Evolutionary conservation across 805 yeast genomes (phyloP).

Genomic region (Myxozyma kluyveri): DNA sequence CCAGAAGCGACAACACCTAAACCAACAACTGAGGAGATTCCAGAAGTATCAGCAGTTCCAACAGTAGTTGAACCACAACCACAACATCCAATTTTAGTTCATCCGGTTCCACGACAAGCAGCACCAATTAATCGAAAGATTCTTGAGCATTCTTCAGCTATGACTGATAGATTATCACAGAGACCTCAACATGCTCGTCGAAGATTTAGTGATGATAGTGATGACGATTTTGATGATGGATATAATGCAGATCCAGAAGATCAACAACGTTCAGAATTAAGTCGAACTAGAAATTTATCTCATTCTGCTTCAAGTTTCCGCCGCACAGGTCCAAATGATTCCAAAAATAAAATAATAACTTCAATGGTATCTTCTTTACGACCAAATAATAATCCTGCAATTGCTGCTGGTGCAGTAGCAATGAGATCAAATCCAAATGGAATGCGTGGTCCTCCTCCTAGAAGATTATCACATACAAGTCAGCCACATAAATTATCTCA

Average conservation of each 20-base stretch:
- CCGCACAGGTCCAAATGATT: constrained; percentile 2
- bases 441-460: too few species aligned
- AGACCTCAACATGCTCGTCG: neutral
- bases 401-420: too few species aligned
- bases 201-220: neutral
- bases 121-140: neutral
- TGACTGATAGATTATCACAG: too few species aligned
- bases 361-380: too few species aligned
- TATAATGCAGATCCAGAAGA: neutral
- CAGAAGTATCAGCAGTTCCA: neutral
- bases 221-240: neutral
- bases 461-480: too few species aligned
- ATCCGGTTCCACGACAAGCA: constrained; percentile 15
- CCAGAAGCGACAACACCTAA: constrained; percentile 47
- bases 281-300: neutral
- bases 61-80: constrained; percentile 9
- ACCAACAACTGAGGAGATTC: neutral
- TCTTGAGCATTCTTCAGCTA: neutral
- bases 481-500: too few species aligned
- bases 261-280: neutral
- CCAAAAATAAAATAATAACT: too few species aligned
- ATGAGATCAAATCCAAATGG: too few species aligned
- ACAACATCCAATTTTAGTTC: constrained; percentile 10
- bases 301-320: constrained; percentile 16
- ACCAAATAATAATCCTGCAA: too few species aligned